Conservation (phyloP, 2,329 filamentous ascomycete genomes). For the Apiospora kogelbergensis region DNA sequence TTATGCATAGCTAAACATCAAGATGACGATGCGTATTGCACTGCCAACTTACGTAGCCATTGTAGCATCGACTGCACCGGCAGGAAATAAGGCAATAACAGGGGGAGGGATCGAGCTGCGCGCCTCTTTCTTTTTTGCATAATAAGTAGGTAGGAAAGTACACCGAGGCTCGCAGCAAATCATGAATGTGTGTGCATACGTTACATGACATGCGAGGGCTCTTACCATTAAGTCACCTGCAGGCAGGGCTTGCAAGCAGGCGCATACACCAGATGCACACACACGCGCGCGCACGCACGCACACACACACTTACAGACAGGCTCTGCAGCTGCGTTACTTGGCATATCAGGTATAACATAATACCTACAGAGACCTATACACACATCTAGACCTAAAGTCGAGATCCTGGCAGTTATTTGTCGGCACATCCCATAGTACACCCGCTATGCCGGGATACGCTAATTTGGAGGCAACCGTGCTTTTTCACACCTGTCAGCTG, state of each 20-base stretch:
- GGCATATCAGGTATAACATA: neutral
- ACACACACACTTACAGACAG: no score
- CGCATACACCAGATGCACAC: neutral
- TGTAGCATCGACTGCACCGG: neutral
- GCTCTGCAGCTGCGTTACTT: neutral
- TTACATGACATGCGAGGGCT: neutral
- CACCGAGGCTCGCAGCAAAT: neutral
- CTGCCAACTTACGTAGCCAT: neutral
- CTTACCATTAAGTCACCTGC: neutral
- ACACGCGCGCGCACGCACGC: no score
- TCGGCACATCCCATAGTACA: slow-evolving; percentile 16
- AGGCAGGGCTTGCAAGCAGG: neutral
- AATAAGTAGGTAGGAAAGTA: neutral
- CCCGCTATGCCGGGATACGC: slow-evolving; percentile 17
- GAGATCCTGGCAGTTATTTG: slow-evolving; percentile 2
- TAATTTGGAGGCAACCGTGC: slow-evolving; percentile 10
- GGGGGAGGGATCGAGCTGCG: neutral
- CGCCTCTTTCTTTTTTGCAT: neutral
- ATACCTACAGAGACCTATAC: neutral
- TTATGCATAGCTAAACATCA: slow-evolving; percentile 6
- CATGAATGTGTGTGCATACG: neutral
- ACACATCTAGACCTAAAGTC: neutral
- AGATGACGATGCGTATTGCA: slow-evolving; percentile 3
- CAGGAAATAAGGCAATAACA: neutral
- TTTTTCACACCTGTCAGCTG: neutral